These are phyloP conservation scores for Kuraishia ogatae DNA, from an alignment of 805 yeast genomes.

Conservation along the genomic window DNA sequence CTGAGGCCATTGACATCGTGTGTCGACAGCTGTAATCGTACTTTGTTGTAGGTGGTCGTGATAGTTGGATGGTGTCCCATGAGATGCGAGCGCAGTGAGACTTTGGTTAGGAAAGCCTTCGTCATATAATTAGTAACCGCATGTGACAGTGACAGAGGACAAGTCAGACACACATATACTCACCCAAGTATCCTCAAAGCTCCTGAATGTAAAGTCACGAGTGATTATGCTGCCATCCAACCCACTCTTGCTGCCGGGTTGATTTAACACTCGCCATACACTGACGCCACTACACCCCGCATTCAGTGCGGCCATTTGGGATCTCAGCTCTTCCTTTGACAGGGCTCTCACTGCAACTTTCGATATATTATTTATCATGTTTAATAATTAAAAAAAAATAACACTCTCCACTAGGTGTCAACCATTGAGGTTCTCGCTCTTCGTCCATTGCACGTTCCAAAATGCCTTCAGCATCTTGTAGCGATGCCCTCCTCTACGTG, in stretches of 20 bases:
- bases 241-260: neutral
- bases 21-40: slow-evolving; percentile 46
- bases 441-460: no score
- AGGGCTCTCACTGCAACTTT: slow-evolving; percentile 9
- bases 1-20: slow-evolving; percentile 53
- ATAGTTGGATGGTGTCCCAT: slow-evolving; percentile 68
- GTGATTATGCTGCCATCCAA: slow-evolving; percentile 9
- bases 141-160: no score
- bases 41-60: slow-evolving; percentile 51
- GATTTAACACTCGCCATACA: neutral
- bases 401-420: no score
- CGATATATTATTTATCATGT: slow-evolving; percentile 29
- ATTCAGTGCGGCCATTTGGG: neutral
- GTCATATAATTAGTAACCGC: neutral
- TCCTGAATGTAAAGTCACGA: slow-evolving; percentile 33
- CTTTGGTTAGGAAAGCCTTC: slow-evolving; percentile 40
- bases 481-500: no score
- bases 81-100: slow-evolving; percentile 48
- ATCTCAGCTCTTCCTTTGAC: neutral
- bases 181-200: slow-evolving; percentile 57
- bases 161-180: slow-evolving; percentile 1
- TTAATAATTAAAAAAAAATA: no score
- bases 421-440: no score
- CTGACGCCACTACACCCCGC: neutral
- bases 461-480: no score